Evolutionary conservation across 768 basidiomycete genomes (phyloP), one percentile per base, ranked within the genome.

Genomic region (Auriscalpium microsporum): DNA sequence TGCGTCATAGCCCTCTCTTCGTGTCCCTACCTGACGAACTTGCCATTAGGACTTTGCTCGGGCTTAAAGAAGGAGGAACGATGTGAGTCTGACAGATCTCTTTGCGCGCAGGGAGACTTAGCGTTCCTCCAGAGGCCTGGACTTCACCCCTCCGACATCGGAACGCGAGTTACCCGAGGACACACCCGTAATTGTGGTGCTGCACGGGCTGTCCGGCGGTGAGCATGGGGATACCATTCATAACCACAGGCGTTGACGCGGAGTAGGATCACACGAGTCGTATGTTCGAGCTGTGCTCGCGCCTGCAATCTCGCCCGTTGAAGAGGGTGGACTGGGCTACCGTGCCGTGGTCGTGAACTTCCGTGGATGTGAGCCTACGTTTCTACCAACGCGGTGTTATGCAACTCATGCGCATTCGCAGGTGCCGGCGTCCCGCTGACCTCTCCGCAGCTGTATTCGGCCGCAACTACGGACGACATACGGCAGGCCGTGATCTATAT

Each of bases 301-400:
- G 50, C 85, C 82, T 56, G 86, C 85, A 13, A 86, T 86, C 66
- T 75, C 76, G 33, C 78, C 88, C 28, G 77, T 83, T 8, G 77
- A 79, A 44, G 75, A 87, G 62, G 91, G 90, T n/a, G 95, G 94
- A 2, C 73, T 95, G 52, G 93, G 94, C 14, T 95, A 90, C 69
- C 79, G 96, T 55, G 94, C 81, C 5, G 86, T 88, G 11, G 92
- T 97, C 9, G 79, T 94, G 67, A 96, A 95, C 71, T 94, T 88
- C 71, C 81, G 94, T 63, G 94, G 93, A 65, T 95, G 93, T 89
- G 64, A 65, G 86, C 28, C 28, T 28, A 28, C 28, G 28, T 28
- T 28, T 28, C 28, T 28, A 28, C 4, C 5, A 28, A 28, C 28
- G 28, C 28, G 28, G 28, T 28, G 5, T 28, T 7, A 28, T 28